A percentile compares a stretch with the other conserved stretches of the same genome.
phyloP scores from a whole-genome alignment of 2,329 filamentous ascomycete species.

The Cladophialophora psammophila region DNA sequence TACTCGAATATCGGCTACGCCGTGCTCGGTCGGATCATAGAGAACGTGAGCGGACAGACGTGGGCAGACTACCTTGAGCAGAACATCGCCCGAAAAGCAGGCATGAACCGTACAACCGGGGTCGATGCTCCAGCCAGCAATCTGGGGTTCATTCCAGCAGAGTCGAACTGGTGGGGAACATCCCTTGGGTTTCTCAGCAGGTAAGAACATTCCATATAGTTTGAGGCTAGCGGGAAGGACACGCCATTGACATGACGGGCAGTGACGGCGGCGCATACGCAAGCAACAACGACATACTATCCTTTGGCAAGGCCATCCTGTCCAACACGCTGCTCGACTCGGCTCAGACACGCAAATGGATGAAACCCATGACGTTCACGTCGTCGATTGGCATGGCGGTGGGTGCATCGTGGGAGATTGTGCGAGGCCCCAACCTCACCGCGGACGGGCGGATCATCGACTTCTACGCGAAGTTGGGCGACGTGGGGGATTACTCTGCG shows the following conservation, averaged over 20 bases:
- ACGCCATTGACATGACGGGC: no score
- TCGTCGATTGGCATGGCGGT: slow-evolving; percentile 50
- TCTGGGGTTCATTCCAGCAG: slow-evolving; percentile 19
- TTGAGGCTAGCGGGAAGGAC: no score
- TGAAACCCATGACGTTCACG: slow-evolving; percentile 51
- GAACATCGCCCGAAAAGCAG: slow-evolving; percentile 45
- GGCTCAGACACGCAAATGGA: slow-evolving; percentile 49
- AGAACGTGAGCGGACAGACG: slow-evolving; percentile 52
- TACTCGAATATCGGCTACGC: slow-evolving; percentile 61
- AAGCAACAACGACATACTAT: slow-evolving; percentile 48
- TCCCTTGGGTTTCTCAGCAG: slow-evolving; percentile 4
- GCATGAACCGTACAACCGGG: slow-evolving; percentile 9
- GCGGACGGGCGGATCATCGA: slow-evolving; percentile 15
- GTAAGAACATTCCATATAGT: no score
- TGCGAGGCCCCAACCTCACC: slow-evolving; percentile 21
- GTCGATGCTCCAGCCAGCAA: neutral
- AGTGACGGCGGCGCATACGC: slow-evolving; percentile 43
- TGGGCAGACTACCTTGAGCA: slow-evolving; percentile 51
- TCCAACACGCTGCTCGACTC: slow-evolving; percentile 47
- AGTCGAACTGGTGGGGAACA: slow-evolving; percentile 16
- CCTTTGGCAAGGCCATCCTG: slow-evolving; percentile 45
- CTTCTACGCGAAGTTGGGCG: slow-evolving; percentile 20
- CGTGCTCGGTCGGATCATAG: slow-evolving; percentile 56
- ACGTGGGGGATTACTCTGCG: slow-evolving; percentile 12
- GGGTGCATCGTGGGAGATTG: slow-evolving; percentile 52